These are phyloP conservation scores for Mycena chlorophos DNA, from an alignment of 768 basidiomycete species.

Conservation along the genomic window DNA sequence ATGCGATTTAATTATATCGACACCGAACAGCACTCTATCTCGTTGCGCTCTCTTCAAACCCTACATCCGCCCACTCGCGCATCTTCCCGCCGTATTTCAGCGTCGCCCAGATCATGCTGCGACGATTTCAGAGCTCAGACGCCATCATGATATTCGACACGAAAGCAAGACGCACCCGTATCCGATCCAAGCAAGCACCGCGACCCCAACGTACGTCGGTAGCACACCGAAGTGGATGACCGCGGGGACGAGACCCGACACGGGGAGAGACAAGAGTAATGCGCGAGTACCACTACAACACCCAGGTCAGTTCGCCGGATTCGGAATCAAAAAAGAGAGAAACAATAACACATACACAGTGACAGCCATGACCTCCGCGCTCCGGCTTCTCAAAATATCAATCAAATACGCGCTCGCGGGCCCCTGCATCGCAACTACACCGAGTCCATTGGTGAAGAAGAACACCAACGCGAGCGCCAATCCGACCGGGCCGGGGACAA, in stretches of 20 bases:
- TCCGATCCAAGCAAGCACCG: constrained; percentile 41
- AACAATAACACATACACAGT: constrained; percentile 6
- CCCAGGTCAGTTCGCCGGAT: constrained; percentile 38
- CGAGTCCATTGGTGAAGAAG: constrained; percentile 62
- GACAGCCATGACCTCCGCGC: constrained; percentile 63
- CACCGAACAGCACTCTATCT: not conserved
- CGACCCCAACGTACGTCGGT: constrained; percentile 41
- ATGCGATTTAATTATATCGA: too few species aligned
- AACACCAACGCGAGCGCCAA: constrained; percentile 52
- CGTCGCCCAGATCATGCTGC: constrained; percentile 44
- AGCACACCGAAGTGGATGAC: constrained; percentile 45
- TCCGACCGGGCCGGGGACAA: constrained; percentile 50
- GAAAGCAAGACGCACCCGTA: constrained; percentile 36
- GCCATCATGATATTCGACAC: constrained; percentile 3
- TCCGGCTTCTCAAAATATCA: constrained; percentile 58
- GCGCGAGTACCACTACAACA: not conserved
- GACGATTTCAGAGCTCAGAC: not conserved
- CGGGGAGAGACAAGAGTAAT: not conserved
- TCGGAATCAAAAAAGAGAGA: constrained; percentile 42
- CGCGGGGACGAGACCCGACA: constrained; percentile 39
- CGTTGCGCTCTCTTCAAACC: constrained; percentile 25
- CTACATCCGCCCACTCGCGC: constrained; percentile 47
- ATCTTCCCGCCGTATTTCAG: constrained; percentile 48
- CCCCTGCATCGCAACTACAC: constrained; percentile 42
- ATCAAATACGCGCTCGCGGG: constrained; percentile 58